Base-by-base conservation (phyloP, 306 rosid species). In the Erythrophleum fordii region DNA sequence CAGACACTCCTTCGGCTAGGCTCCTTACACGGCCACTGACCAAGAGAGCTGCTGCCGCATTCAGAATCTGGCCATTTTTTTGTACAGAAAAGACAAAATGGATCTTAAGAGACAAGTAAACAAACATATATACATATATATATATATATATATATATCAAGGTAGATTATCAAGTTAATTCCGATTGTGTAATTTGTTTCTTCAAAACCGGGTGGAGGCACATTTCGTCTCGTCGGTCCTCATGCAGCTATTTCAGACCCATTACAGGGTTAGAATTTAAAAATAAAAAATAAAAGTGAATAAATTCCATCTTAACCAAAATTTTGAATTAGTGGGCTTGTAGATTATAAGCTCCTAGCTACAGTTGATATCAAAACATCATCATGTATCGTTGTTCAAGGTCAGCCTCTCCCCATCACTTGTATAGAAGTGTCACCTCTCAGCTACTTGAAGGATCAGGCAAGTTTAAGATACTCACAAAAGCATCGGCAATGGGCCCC, bases 1-100 rank as follows among this genome's bases (percentile, higher is more conserved):
- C 25, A 18, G 82, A 42, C 39, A 95, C 86, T 51, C 98, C 99
- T 83, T 93, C 93, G 14, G 85, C 83, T 69, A 91, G 83, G 88
- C 83, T 85, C 67, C 78, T 90, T 82, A 88, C 97, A 26, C 12
- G 78, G 77, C 93, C 88, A 26, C 94, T 86, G 16, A 95, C 98
- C 77, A 91, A 49, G 18, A 93, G 92, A 67, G 96, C 92, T 7
- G 98, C 99, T 11, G 93, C 98, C 9, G 98, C 98, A 85, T 93
- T 95, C 65, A 93, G 81, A 87, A 95, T 75, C 98, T 95, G 68
- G 35, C 28, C 84, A 81, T 45, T 72, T 72, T 44, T 75, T 75
- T 44, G 64, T 37, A 72, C 56, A 73, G 9, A 77, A 58, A 13
- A 68, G 68, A 49, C 52, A 68, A 73, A 86, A 51, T 37, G 53